Conservation (phyloP, 139 green algal species). For the Coccomyxa sp. region DNA sequence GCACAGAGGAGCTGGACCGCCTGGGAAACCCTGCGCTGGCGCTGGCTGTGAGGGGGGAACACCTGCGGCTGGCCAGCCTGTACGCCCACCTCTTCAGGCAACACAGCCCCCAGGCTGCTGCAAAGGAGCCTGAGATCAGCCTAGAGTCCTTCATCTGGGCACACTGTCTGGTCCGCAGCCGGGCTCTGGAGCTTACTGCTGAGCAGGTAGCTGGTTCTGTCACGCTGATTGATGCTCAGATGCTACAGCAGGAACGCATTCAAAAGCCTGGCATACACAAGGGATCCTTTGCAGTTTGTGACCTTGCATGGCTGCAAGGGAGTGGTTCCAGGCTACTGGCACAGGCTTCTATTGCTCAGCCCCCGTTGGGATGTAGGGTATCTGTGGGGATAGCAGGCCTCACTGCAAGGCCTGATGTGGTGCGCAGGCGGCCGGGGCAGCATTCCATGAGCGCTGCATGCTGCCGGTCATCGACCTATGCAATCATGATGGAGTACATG, state of each 20-base stretch:
- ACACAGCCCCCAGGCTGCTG: neutral
- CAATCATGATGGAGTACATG: neutral
- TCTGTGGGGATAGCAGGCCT: no score
- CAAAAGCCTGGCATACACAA: no score
- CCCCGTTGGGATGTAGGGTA: no score
- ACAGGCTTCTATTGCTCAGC: no score
- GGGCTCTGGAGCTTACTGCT: slow-evolving; percentile 9
- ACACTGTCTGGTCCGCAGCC: slow-evolving; percentile 18
- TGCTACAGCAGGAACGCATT: no score
- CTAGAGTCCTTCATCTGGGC: slow-evolving; percentile 15
- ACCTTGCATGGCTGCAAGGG: neutral
- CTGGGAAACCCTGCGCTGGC: slow-evolving; percentile 4
- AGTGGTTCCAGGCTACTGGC: neutral
- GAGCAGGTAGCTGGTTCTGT: neutral
- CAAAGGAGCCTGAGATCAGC: slow-evolving; percentile 1
- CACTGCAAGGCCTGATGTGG: no score
- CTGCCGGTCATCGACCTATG: slow-evolving; percentile 9
- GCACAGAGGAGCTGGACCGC: neutral
- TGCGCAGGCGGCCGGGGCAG: no score
- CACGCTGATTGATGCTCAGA: neutral
- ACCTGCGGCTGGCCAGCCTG: neutral
- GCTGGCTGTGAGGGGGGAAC: neutral
- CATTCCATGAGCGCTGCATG: neutral
- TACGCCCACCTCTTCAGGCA: neutral
- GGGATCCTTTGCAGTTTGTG: no score